phyloP scores from a whole-genome alignment of 768 basidiomycete species.

The Suillus paluster region DNA sequence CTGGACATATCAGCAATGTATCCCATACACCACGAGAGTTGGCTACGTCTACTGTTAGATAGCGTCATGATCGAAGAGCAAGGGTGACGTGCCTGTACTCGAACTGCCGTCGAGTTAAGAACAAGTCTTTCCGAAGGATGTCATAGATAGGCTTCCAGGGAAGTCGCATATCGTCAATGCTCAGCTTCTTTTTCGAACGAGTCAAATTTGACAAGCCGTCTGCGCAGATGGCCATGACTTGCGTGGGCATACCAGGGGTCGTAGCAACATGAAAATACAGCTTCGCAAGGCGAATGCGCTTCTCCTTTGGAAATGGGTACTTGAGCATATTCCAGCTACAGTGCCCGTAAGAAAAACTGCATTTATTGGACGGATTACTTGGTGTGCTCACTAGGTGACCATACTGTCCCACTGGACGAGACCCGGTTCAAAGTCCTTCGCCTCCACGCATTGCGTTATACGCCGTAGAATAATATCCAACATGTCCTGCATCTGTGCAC shows the following conservation, averaged over 20 bases:
- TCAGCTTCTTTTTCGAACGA: constrained; percentile 72
- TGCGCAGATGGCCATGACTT: constrained; percentile 67
- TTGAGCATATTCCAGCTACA: constrained; percentile 81
- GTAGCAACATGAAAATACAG: constrained; percentile 79
- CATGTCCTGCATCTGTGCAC: constrained; percentile 74
- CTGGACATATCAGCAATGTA: constrained; percentile 69
- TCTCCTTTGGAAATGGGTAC: constrained; percentile 84
- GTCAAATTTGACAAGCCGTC: constrained; percentile 65
- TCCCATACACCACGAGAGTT: constrained; percentile 79
- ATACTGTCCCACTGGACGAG: constrained; percentile 82
- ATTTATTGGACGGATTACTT: constrained; percentile 6
- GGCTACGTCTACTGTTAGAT: constrained; percentile 41
- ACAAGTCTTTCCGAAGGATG: constrained; percentile 73
- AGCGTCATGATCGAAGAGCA: not conserved
- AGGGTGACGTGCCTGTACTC: constrained; percentile 66
- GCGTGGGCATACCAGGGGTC: constrained; percentile 76
- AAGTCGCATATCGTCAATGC: constrained; percentile 78
- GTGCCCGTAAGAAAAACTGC: constrained; percentile 18
- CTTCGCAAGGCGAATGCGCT: constrained; percentile 72
- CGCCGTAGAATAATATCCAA: constrained; percentile 74
- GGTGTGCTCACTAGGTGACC: constrained; percentile 64
- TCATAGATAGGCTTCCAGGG: constrained; percentile 83
- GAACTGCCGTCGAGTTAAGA: constrained; percentile 75
- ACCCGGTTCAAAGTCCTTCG: constrained; percentile 83
- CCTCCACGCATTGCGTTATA: constrained; percentile 73